phyloP scores from a whole-genome alignment of 768 basidiomycete genomes.

The Sporobolomyces roseus region DNA sequence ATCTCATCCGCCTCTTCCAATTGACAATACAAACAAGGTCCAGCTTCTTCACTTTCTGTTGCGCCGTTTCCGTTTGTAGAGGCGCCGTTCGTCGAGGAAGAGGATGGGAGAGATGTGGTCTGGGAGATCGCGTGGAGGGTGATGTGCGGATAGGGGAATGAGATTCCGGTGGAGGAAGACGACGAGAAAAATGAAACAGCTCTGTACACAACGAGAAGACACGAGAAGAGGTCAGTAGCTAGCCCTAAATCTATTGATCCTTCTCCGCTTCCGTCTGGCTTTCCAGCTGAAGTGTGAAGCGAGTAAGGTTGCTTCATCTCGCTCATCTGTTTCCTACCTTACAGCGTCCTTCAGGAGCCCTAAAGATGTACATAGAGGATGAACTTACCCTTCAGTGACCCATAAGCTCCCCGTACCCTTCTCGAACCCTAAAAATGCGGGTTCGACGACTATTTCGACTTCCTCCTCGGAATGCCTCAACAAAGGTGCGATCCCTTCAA shows the following conservation, averaged over 20 bases:
- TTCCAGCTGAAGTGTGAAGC: too few species aligned
- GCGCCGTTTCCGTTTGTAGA: neutral
- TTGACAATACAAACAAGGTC: slow-evolving; percentile 85
- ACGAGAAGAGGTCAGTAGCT: too few species aligned
- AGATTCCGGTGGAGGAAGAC: slow-evolving; percentile 64
- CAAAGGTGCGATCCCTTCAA: slow-evolving; percentile 77
- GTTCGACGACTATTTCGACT: slow-evolving; percentile 67
- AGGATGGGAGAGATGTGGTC: slow-evolving; percentile 49
- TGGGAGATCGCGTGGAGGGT: slow-evolving; percentile 90
- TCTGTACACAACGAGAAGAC: slow-evolving; percentile 50
- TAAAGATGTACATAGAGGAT: neutral
- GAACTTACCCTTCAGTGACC: slow-evolving; percentile 73
- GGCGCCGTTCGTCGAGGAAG: neutral
- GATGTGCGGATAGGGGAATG: slow-evolving; percentile 80
- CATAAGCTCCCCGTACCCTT: slow-evolving; percentile 65
- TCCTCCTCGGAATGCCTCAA: slow-evolving; percentile 68
- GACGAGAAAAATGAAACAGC: slow-evolving; percentile 71
- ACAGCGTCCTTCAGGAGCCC: too few species aligned
- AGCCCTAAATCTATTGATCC: neutral
- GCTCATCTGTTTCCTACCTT: too few species aligned
- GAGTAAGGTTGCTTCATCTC: too few species aligned
- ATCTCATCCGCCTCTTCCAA: slow-evolving; percentile 66
- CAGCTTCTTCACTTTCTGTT: slow-evolving; percentile 45
- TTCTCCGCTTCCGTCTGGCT: neutral
- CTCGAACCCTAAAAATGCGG: slow-evolving; percentile 62